Percentiles rank a stretch among this genome's conserved stretches.
phyloP scores from a whole-genome alignment of 371 early-diverging fungal genomes.

The Mortierella sp. region DNA sequence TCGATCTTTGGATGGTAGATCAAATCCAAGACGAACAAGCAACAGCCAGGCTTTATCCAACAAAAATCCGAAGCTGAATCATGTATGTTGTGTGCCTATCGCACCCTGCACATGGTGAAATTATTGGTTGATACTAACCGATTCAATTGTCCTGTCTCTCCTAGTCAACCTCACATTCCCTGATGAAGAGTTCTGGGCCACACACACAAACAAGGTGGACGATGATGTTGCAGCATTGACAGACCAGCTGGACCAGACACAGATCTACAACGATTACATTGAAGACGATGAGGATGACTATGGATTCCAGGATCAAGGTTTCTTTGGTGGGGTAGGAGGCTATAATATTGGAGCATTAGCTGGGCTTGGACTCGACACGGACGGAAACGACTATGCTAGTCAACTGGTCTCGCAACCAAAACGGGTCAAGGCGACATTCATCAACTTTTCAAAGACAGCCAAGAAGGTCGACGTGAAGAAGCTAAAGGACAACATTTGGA shows the following conservation, averaged over 20 bases:
- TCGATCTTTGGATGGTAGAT: constrained; percentile 9
- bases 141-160: background rate
- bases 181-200: constrained; percentile 52
- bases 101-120: too few species aligned
- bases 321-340: constrained; percentile 27
- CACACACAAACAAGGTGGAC: constrained; percentile 42
- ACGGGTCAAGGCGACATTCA: constrained; percentile 74
- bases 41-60: constrained; percentile 23
- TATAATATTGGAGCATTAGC: constrained; percentile 6
- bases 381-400: constrained; percentile 64
- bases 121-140: background rate
- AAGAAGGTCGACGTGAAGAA: constrained; percentile 95
- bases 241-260: constrained; percentile 54
- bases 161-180: constrained; percentile 39
- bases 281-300: constrained; percentile 52
- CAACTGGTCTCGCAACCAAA: constrained; percentile 61
- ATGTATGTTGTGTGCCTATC: constrained; percentile 19
- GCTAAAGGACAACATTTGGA: constrained; percentile 96
- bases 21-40: constrained; percentile 37
- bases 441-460: constrained; percentile 88
- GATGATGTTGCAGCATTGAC: constrained; percentile 35
- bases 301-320: constrained; percentile 39
- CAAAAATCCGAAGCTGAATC: constrained; percentile 21
- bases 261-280: constrained; percentile 49
- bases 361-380: constrained; percentile 51